Evolutionary conservation across 176 grass and related monocot species (phyloP).

Genomic region (Carex myosuroides): DNA sequence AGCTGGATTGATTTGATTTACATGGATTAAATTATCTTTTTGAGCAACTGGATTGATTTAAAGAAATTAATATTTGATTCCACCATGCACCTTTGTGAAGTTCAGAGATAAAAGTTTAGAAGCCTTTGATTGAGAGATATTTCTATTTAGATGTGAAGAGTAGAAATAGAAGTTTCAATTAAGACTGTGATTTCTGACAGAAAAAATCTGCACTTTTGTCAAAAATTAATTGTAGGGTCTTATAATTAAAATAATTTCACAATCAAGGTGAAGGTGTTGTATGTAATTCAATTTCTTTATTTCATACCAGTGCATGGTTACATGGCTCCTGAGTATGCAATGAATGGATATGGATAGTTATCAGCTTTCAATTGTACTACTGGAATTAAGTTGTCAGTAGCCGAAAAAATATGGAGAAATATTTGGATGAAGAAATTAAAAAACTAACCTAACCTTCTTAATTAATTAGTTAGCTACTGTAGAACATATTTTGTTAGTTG

Average conservation of each 20-base stretch:
- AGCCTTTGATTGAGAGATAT: not conserved
- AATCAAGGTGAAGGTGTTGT: not conserved
- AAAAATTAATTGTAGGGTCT: not conserved
- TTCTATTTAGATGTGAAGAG: not conserved
- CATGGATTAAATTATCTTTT: not conserved
- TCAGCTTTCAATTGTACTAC: constrained; percentile 86
- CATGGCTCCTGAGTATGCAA: constrained; percentile 94
- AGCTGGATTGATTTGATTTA: not conserved
- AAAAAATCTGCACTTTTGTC: not conserved
- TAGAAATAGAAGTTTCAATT: not conserved
- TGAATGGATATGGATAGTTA: constrained; percentile 72
- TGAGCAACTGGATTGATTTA: not conserved
- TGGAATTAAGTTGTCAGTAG: constrained; percentile 84
- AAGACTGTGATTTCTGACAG: not conserved
- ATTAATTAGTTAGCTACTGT: constrained; percentile 28
- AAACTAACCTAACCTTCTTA: constrained; percentile 48
- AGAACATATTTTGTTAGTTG: not conserved
- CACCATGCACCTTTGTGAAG: not conserved
- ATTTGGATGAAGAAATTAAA: constrained; percentile 23
- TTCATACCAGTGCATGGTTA: constrained; percentile 62
- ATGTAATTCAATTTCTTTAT: not conserved
- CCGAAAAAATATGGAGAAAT: constrained; percentile 70
- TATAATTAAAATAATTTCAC: too few relatives aligned
- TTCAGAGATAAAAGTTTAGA: not conserved
- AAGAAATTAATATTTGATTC: not conserved